Conservation (phyloP, 805 yeast species). For the Torulaspora quercuum region DNA sequence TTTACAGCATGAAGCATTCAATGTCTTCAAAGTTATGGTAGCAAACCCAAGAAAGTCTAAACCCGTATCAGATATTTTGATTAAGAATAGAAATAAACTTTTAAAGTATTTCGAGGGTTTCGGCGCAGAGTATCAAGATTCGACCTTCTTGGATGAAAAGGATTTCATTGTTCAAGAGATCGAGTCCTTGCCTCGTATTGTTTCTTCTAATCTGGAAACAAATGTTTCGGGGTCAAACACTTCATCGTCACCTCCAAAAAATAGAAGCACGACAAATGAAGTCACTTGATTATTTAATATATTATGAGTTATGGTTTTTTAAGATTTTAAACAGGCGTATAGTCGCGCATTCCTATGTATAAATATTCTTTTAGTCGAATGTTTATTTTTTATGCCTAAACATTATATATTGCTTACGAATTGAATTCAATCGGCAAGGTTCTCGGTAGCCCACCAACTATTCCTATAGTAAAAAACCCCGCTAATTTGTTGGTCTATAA, state of each 20-base stretch:
- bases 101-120: constrained; percentile 65
- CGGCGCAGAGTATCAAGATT: constrained; percentile 54
- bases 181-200: constrained; percentile 61
- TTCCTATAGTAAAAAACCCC: constrained; percentile 66
- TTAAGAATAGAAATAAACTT: constrained; percentile 77
- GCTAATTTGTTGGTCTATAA: constrained; percentile 64
- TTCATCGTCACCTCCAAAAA: constrained; percentile 20
- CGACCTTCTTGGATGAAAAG: constrained; percentile 70
- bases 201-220: constrained; percentile 27
- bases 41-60: constrained; percentile 91
- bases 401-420: neutral
- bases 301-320: no score
- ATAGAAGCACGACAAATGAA: constrained; percentile 6
- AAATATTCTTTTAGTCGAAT: constrained; percentile 1
- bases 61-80: constrained; percentile 72
- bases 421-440: no score
- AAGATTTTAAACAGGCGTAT: no score
- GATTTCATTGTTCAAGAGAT: constrained; percentile 76
- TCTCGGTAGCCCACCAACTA: constrained; percentile 27
- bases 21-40: constrained; percentile 90
- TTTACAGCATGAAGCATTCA: constrained; percentile 85
- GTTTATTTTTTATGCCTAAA: constrained; percentile 3
- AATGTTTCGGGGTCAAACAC: constrained; percentile 13
- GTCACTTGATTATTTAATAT: no score
- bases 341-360: no score